Base-by-base conservation (phyloP, 805 yeast genomes). In the Wickerhamomyces ciferrii region DNA sequence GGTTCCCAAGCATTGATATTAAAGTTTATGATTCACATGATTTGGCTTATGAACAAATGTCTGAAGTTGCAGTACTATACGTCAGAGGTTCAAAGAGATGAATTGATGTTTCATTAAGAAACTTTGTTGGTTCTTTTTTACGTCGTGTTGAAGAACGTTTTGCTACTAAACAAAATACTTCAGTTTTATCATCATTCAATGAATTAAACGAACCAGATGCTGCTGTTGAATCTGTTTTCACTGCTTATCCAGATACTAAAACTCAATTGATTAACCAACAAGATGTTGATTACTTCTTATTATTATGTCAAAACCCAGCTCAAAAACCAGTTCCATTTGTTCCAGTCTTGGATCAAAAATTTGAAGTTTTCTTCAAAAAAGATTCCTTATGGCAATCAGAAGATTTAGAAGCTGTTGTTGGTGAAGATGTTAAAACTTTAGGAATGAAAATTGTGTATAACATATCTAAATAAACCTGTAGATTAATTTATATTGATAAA, bases 301-400 rank as follows among this genome's bases (percentile, higher is more conserved):
- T 81, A 66, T 75, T 84, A 60, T 87, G 96, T 65, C 75, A 82
- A 54, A 82, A 82, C 62, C 96, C 96, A 58, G 62, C 70, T 50
- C 97, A 92, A 73, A 94, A 94, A 72, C 99, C 99, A 31, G 97
- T 90, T 64, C 99, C 99, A 53, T 94, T 94, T 58, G 91, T 94
- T 58, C 99, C 99, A 43, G 86, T 88, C 19, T 77, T 94, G 66
- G 96, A 94, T 64, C 95, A 88, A 55, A 86, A 88, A 74, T 89
- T 94, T 61, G 97, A 94, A 69, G 83, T 84, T 63, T 94, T 87
- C 79, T 94, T 94, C 81, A 94, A 94, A 82, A 94, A 94, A 75
- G 99, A 94, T 70, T 92, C 98, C 27, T 77, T 94, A 67, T 94
- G 99, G 99, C 99, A 94, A 78, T 87, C 96, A 21, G 98, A 94